Conservation (phyloP, 148 eudicot genomes). For the Heliamphora exappendiculata region DNA sequence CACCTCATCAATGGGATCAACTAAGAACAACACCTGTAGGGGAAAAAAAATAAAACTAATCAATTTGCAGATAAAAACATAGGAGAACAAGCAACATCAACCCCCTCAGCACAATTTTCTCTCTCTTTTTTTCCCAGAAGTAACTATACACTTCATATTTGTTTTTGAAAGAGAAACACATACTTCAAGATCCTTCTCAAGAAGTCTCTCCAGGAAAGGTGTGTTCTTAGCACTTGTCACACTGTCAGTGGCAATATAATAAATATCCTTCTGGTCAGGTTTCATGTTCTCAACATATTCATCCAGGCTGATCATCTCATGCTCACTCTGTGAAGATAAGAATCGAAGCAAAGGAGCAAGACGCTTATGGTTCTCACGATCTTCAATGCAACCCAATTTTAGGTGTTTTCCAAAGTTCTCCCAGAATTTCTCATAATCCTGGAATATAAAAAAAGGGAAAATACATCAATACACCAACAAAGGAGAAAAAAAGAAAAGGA, state of each 20-base stretch:
- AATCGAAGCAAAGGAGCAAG: conserved; percentile 91
- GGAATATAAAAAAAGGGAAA: conserved; percentile 1
- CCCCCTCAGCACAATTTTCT: not conserved
- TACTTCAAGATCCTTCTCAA: conserved; percentile 93
- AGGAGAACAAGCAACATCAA: not conserved
- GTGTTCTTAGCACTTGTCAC: conserved; percentile 87
- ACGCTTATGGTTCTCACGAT: conserved; percentile 85
- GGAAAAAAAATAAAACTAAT: conserved; percentile 12
- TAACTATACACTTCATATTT: not conserved
- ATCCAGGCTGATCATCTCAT: conserved; percentile 86
- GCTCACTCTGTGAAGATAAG: conserved; percentile 85
- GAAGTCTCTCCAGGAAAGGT: conserved; percentile 84
- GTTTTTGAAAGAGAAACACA: conserved; percentile 7
- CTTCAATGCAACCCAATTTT: conserved; percentile 92
- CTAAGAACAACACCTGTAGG: conserved; percentile 75
- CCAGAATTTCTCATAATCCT: conserved; percentile 95
- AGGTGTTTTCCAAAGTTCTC: conserved; percentile 89
- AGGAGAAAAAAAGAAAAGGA: not conserved
- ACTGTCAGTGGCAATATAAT: conserved; percentile 84
- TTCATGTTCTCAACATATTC: conserved; percentile 94
- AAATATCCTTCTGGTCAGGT: conserved; percentile 85
- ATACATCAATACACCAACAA: not conserved
- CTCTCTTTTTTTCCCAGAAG: not conserved
- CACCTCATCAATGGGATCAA: conserved; percentile 96
- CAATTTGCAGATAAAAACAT: not conserved